phyloP scores from a whole-genome alignment of 768 basidiomycete genomes.

The Thelephora aurantiotincta region DNA sequence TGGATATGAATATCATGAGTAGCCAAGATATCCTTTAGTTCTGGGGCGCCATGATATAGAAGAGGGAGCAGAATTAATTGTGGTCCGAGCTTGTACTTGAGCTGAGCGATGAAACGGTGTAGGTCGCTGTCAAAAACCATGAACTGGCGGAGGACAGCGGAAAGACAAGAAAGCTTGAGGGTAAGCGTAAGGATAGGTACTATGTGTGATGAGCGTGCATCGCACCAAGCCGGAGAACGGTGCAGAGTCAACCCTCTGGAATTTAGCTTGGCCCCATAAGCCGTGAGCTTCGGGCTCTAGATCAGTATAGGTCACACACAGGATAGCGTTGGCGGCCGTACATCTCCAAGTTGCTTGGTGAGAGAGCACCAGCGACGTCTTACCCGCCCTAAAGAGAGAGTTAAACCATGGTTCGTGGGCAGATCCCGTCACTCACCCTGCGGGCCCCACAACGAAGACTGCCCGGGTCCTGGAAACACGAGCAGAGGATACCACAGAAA shows the following conservation, averaged over 20 bases:
- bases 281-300: slow-evolving; percentile 28
- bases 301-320: background rate
- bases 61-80: slow-evolving; percentile 57
- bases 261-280: slow-evolving; percentile 68
- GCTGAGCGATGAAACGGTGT: slow-evolving; percentile 44
- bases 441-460: slow-evolving; percentile 47
- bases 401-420: background rate
- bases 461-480: slow-evolving; percentile 36
- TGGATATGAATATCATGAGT: slow-evolving; percentile 39
- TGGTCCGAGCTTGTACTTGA: slow-evolving; percentile 50
- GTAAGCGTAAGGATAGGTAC: slow-evolving; percentile 3
- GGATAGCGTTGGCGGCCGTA: slow-evolving; percentile 13
- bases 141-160: slow-evolving; percentile 57
- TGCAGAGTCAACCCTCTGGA: slow-evolving; percentile 47
- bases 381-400: slow-evolving; percentile 39
- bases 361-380: slow-evolving; percentile 54
- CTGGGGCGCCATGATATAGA: slow-evolving; percentile 57
- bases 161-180: slow-evolving; percentile 45
- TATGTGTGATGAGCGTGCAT: background rate
- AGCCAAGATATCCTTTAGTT: slow-evolving; percentile 46
- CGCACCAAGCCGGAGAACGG: slow-evolving; percentile 55
- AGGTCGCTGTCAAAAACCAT: slow-evolving; percentile 64
- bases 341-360: slow-evolving; percentile 65
- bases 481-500: slow-evolving; percentile 28
- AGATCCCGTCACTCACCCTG: slow-evolving; percentile 32